Evolutionary conservation across 129 eudicot genomes (phyloP).

Genomic region (Chrysanthemum lavandulifolium): DNA sequence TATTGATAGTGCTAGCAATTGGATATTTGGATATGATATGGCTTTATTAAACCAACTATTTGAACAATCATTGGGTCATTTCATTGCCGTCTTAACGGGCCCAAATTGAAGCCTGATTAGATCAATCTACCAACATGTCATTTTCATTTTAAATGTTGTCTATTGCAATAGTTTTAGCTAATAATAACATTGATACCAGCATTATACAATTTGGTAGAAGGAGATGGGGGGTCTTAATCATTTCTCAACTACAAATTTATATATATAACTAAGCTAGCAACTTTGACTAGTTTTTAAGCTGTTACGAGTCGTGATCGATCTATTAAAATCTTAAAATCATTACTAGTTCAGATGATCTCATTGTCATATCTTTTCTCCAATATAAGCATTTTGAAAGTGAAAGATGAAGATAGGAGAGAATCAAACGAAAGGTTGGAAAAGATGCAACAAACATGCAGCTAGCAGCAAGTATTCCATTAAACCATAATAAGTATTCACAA

Average conservation of each 20-base stretch:
- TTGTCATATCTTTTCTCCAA: not conserved
- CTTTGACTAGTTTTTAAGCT: not conserved
- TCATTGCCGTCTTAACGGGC: not conserved
- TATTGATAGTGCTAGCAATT: no score
- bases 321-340: not conserved
- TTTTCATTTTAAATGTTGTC: constrained; percentile 11
- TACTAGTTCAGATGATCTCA: not conserved
- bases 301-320: not conserved
- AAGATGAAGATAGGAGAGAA: constrained; percentile 22
- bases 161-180: constrained; percentile 9
- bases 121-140: constrained; percentile 7
- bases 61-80: not conserved
- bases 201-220: not conserved
- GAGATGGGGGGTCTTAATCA: not conserved
- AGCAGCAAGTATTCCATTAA: constrained; percentile 27
- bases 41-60: no score
- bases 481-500: constrained; percentile 30
- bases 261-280: not conserved
- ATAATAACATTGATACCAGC: not conserved
- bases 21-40: no score
- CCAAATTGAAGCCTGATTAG: constrained; percentile 12
- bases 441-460: constrained; percentile 23
- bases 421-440: constrained; percentile 28
- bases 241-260: not conserved
- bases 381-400: not conserved